Evolutionary conservation across 2,329 filamentous ascomycete genomes (phyloP).

Genomic region (Botryosphaeria dothidea): DNA sequence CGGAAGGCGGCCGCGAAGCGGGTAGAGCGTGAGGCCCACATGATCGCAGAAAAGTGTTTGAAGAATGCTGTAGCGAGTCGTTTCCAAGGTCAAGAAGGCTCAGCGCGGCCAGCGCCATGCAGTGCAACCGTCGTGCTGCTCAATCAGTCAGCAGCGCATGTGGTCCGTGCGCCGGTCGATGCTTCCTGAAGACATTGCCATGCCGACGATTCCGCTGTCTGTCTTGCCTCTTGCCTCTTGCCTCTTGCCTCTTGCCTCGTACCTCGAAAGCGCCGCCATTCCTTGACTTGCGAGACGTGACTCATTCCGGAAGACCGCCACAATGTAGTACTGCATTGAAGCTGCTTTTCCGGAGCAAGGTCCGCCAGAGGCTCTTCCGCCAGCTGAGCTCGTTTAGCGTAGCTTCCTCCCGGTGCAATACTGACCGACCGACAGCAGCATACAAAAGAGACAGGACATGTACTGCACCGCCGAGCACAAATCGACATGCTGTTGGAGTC

Average conservation of each 20-base stretch:
- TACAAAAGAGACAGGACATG: neutral
- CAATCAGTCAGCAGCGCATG: neutral
- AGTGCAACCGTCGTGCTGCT: neutral
- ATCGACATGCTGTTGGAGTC: neutral
- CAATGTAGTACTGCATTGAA: neutral
- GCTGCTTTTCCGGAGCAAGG: neutral
- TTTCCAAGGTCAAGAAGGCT: neutral
- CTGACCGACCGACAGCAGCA: neutral
- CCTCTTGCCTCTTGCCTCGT: neutral
- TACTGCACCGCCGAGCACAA: neutral
- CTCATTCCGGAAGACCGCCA: neutral
- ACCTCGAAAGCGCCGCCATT: neutral
- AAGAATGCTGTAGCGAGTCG: constrained; percentile 16
- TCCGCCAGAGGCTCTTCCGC: neutral
- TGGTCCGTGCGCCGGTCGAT: constrained; percentile 8
- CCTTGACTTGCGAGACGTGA: neutral
- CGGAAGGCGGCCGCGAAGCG: neutral
- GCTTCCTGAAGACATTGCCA: neutral
- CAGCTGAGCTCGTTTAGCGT: neutral
- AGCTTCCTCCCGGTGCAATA: neutral
- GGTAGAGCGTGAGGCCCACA: constrained; percentile 1
- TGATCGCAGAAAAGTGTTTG: neutral
- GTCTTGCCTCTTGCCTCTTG: too few species aligned
- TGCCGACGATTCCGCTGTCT: neutral
- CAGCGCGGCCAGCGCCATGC: neutral